Conservation (phyloP, 441 rosid genomes). For the Aquilaria agallochum region DNA sequence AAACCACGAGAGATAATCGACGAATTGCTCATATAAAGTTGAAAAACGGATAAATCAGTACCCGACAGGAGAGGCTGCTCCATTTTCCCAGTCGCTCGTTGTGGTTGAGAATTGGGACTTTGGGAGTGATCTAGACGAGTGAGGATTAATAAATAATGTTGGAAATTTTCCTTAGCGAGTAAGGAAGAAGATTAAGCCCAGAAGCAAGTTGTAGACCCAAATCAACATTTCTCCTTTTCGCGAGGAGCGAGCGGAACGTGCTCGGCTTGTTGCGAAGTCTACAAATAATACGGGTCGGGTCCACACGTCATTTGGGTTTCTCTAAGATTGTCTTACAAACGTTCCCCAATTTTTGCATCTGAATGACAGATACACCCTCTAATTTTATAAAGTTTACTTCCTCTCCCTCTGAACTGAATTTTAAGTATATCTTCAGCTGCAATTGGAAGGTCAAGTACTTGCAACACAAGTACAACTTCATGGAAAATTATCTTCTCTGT, state of each 20-base stretch:
- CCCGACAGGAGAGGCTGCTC: slow-evolving; percentile 89
- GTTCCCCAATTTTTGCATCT: too few species aligned
- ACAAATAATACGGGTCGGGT: not conserved
- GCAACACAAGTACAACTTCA: too few species aligned
- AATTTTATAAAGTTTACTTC: too few species aligned
- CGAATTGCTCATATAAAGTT: not conserved
- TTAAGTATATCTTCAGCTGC: too few species aligned
- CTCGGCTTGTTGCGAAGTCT: not conserved
- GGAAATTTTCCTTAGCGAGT: slow-evolving; percentile 28
- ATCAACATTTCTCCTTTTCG: not conserved
- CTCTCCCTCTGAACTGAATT: too few species aligned
- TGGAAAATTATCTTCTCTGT: too few species aligned
- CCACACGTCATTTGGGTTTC: not conserved
- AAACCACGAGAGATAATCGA: not conserved
- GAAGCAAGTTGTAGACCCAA: not conserved
- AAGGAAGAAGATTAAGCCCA: slow-evolving; percentile 27
- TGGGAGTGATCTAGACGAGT: not conserved
- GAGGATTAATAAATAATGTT: not conserved
- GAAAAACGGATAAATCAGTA: slow-evolving; percentile 10
- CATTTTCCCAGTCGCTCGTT: slow-evolving; percentile 66
- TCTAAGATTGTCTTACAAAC: too few species aligned
- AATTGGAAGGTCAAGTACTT: too few species aligned
- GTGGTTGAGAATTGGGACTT: not conserved
- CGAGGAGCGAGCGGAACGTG: too few species aligned
- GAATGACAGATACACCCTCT: too few species aligned